Base-by-base conservation (phyloP, 1,139 yeast species). In the Candida sp. region DNA sequence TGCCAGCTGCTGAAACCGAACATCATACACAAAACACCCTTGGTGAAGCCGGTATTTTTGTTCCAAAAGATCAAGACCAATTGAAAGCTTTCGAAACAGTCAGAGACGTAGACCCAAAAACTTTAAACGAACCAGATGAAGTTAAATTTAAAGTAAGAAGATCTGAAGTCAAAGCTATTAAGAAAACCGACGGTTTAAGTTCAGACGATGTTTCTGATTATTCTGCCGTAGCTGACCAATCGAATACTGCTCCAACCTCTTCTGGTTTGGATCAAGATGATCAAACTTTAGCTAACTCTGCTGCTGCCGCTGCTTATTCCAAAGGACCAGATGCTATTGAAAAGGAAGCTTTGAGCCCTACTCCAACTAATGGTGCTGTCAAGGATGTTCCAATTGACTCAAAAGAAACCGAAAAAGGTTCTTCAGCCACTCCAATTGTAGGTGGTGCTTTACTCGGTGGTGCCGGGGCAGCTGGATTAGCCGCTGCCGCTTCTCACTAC, bases 11-110 rank as follows among this genome's bases (percentile, higher is more conserved):
- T 23, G 84, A 79, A 53, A 75, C 73, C 33, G 50, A 64, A 43
- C 81, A 79, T 49, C 63, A 65, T 36, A 60, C 73, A 12, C 57
- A 77, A 36, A 53, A 68, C 40, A 39, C 53, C 5, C 38, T 52
- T 39, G 86, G 86, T 34, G 87, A 81, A 60, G 84, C 87, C 34
- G 87, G 87, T 43, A 63, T 73, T 42, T 62, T 58, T 37, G 55
- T 73, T 44, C 77, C 77, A 36, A 55, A 61, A 46, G 71, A 66
- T 52, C 57, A 66, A 34, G 75, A 69, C 43, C 58, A 66, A 9
- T 64, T 72, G 49, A 61, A 66, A 33, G 77, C 75, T 30, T 73
- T 73, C 47, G 62, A 56, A 37, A 60, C 54, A 39, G 64, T 64
- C 34, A 63, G 66, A 47, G 61, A 64, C 40, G 68, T 66, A 22